Evolutionary conservation across 371 early-diverging fungal species (phyloP).

Genomic region (Zopfochytrium polystomum): DNA sequence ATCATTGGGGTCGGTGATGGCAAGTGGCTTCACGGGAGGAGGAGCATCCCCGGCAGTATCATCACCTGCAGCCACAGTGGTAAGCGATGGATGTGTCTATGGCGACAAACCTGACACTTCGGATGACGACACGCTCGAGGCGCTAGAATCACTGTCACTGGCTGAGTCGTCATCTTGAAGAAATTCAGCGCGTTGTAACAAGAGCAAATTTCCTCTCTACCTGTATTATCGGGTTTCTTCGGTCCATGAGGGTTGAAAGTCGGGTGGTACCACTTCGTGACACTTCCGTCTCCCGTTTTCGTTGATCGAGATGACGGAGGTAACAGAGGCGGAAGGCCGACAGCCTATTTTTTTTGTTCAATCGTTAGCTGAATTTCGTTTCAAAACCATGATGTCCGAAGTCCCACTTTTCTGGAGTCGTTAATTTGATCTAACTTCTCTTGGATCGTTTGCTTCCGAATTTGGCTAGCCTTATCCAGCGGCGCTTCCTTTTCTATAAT

Average conservation of each 20-base stretch:
- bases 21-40: too few relatives aligned
- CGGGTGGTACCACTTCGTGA: slow-evolving; percentile 39
- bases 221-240: slow-evolving; percentile 22
- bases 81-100: too few relatives aligned
- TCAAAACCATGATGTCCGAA: background rate
- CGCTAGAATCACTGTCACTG: too few relatives aligned
- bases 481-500: slow-evolving; percentile 11
- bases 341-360: too few relatives aligned
- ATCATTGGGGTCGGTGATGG: background rate
- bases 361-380: too few relatives aligned
- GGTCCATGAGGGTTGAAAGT: slow-evolving; percentile 41
- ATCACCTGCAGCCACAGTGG: too few relatives aligned
- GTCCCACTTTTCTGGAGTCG: slow-evolving; percentile 11
- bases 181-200: too few relatives aligned
- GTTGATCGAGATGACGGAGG: slow-evolving; percentile 11
- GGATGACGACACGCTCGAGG: too few relatives aligned
- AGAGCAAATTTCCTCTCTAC: too few relatives aligned
- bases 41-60: too few relatives aligned
- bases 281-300: slow-evolving; percentile 13
- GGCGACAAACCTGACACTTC: too few relatives aligned
- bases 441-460: slow-evolving; percentile 12
- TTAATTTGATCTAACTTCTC: slow-evolving; percentile 19
- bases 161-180: too few relatives aligned
- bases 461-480: slow-evolving; percentile 8
- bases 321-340: slow-evolving; percentile 7